Percentiles rank a stretch among this genome's conserved stretches.
phyloP scores from a whole-genome alignment of 805 yeast species.

The Helenozyma rhizophorensis region DNA sequence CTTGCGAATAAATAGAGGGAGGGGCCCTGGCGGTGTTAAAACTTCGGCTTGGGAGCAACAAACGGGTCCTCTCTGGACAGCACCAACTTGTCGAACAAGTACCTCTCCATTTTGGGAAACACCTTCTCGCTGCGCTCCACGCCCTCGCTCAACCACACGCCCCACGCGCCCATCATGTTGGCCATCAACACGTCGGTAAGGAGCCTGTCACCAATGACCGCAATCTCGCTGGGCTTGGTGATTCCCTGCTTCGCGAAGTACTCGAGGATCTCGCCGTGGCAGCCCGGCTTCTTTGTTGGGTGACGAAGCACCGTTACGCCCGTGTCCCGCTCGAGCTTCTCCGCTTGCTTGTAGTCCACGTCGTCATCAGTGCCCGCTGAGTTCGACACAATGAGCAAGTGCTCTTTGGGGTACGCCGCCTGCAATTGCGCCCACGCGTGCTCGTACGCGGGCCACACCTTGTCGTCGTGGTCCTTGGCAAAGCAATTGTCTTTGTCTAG shows the following conservation, averaged over 20 bases:
- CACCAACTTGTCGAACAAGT: slow-evolving; percentile 20
- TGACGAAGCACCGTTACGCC: slow-evolving; percentile 72
- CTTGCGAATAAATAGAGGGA: too few species aligned
- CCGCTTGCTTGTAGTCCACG: slow-evolving; percentile 53
- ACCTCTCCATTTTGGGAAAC: slow-evolving; percentile 53
- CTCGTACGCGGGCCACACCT: slow-evolving; percentile 72
- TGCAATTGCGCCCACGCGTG: slow-evolving; percentile 52
- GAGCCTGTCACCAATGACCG: slow-evolving; percentile 85
- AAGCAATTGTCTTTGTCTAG: slow-evolving; percentile 95
- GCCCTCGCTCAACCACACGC: slow-evolving; percentile 81
- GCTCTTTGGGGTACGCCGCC: slow-evolving; percentile 56
- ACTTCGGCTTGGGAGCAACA: slow-evolving; percentile 15
- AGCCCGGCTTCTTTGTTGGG: slow-evolving; percentile 77
- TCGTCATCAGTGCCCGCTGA: slow-evolving; percentile 92
- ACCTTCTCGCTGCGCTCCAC: slow-evolving; percentile 51
- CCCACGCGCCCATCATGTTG: slow-evolving; percentile 82
- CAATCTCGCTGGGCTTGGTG: slow-evolving; percentile 57
- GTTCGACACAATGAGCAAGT: slow-evolving; percentile 76
- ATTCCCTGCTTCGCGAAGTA: slow-evolving; percentile 50
- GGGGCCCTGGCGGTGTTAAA: too few species aligned
- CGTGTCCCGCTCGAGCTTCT: slow-evolving; percentile 52
- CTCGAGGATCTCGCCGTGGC: slow-evolving; percentile 60
- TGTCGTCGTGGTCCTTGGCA: slow-evolving; percentile 75
- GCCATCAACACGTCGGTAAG: slow-evolving; percentile 94
- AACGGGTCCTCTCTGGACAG: slow-evolving; percentile 11